Percentiles rank a stretch among this genome's conserved stretches.
Evolutionary conservation across 2,329 filamentous ascomycete genomes (phyloP).

Genomic region (Diaporthe batatas): DNA sequence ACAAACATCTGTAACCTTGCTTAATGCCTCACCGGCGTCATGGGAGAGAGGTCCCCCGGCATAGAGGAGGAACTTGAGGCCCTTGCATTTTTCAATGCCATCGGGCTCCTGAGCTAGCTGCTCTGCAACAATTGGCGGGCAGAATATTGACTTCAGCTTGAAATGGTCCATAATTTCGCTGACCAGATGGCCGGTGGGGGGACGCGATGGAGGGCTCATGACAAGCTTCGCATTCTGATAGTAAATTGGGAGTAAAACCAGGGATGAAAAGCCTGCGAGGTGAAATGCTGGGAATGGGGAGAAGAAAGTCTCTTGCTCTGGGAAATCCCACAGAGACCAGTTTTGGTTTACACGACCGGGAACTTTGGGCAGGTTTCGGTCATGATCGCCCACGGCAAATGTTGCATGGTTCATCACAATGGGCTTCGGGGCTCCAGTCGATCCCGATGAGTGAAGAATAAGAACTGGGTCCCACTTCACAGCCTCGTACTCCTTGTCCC

Average conservation of each 20-base stretch:
- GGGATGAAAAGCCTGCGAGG: conserved; percentile 42
- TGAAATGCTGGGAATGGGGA: conserved; percentile 44
- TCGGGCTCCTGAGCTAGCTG: conserved; percentile 40
- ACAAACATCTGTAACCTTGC: conserved; percentile 45
- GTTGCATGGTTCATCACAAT: conserved; percentile 44
- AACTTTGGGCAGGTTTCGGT: conserved; percentile 38
- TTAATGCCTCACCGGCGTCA: conserved; percentile 42
- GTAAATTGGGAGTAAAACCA: conserved; percentile 43
- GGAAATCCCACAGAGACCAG: conserved; percentile 42
- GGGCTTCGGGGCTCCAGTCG: conserved; percentile 43
- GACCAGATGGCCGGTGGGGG: conserved; percentile 40
- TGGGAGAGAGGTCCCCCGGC: conserved; percentile 45
- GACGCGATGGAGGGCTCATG: conserved; percentile 38
- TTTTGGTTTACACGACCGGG: conserved; percentile 43
- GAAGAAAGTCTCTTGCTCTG: conserved; percentile 40
- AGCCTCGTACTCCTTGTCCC: conserved; percentile 41
- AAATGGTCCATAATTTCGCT: conserved; percentile 43
- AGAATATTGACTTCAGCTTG: conserved; percentile 41
- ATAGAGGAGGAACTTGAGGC: conserved; percentile 45
- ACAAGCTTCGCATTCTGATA: conserved; percentile 41
- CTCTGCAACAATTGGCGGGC: conserved; percentile 43
- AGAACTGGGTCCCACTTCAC: conserved; percentile 43
- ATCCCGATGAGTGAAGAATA: conserved; percentile 44
- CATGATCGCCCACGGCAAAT: conserved; percentile 41
- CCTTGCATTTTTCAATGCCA: conserved; percentile 42